Evolutionary conservation across 352 stramenopile species (phyloP), one percentile per base, ranked within the genome.

Genomic region (Elongisporangium prolatum): DNA sequence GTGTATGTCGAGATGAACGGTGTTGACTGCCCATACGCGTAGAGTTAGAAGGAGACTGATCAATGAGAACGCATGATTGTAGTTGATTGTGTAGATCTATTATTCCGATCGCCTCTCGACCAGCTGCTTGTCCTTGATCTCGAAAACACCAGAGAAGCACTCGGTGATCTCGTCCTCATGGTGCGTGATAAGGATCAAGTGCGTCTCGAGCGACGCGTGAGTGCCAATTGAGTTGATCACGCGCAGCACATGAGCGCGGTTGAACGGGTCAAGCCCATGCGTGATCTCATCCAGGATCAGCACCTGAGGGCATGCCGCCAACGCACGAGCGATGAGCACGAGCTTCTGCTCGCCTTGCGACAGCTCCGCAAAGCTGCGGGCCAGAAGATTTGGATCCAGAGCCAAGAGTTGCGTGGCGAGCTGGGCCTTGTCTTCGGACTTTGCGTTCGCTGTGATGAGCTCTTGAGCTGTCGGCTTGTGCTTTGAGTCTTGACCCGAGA

Each of bases 271-370:
- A 4, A 98, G 71, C 1, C 90, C 93, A 67, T 98, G 91, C 7
- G 82, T 95, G 48, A 95, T 90, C 74, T 98, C 93, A 67, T 98
- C 93, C 40, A 98, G 60, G 48, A 98, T 80, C 14, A 97, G 66
- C 13, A 98, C 65, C 25, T 77, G 61, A 3, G 93, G 89, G 13
- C 79, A 66, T 22, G 72, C 61, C 0, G 86, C 87, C 48, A 98
- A 58, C 1, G 91, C 81, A 2, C 76, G 79, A 28, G 86, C 89
- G 57, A 98, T 86, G 25, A 98, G 70, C 11, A 95, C 75, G 1
- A 98, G 66, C 61, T 97, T 96, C 76, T 98, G 93, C 61, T 98
- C 76, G 22, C 93, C 93, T 61, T 98, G 90, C 16, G 89, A 97
- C 8, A 98, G 71, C 5, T 84, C 62, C 11, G 69, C 61, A 28